A percentile compares a stretch with the other conserved stretches of the same genome.
Evolutionary conservation across 2,329 filamentous ascomycete species (phyloP).

Genomic region (Colletotrichum camelliae): DNA sequence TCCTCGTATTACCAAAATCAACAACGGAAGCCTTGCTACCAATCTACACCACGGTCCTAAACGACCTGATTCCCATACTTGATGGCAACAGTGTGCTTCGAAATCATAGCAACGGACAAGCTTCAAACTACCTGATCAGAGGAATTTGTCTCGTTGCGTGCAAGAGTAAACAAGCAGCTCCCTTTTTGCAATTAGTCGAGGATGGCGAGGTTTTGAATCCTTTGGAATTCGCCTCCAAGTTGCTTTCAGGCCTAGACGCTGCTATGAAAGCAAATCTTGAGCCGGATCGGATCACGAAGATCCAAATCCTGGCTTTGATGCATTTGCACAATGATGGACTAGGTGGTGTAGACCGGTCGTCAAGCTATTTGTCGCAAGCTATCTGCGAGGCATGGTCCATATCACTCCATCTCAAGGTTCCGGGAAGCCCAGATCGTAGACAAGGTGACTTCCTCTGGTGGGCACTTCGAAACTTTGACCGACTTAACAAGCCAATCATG

Average conservation of each 20-base stretch:
- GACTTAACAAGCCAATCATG: constrained; percentile 27
- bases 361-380: constrained; percentile 26
- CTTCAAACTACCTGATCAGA: constrained; percentile 24
- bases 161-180: constrained; percentile 27
- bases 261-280: constrained; percentile 30
- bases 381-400: constrained; percentile 31
- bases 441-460: constrained; percentile 24
- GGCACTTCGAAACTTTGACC: constrained; percentile 24
- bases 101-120: constrained; percentile 23
- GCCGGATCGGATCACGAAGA: constrained; percentile 24
- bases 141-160: constrained; percentile 30
- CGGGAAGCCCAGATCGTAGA: constrained; percentile 18
- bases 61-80: constrained; percentile 24
- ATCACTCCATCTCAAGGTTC: constrained; percentile 23
- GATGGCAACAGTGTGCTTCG: constrained; percentile 20
- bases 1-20: constrained; percentile 16
- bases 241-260: constrained; percentile 26
- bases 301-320: constrained; percentile 29
- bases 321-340: constrained; percentile 29
- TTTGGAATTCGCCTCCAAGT: constrained; percentile 21
- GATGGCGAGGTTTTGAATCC: constrained; percentile 20
- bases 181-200: constrained; percentile 24
- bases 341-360: constrained; percentile 26
- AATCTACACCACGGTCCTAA: constrained; percentile 19
- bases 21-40: constrained; percentile 22